phyloP scores from a whole-genome alignment of 306 rosid genomes.

The Medicago ruthenica region DNA sequence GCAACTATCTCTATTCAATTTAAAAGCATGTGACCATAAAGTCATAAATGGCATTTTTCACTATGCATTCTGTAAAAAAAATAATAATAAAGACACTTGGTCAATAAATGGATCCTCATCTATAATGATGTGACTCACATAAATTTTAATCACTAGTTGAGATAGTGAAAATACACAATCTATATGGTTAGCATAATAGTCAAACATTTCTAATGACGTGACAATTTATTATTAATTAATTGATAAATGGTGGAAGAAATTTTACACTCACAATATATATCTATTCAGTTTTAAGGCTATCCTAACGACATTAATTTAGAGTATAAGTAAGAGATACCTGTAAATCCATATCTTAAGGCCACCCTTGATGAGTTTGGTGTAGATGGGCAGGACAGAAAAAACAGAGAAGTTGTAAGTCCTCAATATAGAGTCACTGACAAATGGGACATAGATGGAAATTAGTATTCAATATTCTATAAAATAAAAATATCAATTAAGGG shows the following conservation, averaged over 20 bases:
- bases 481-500: background rate
- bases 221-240: too few relatives aligned
- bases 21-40: background rate
- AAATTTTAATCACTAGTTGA: background rate
- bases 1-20: background rate
- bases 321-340: constrained; percentile 44
- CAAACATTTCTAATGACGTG: too few relatives aligned
- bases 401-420: constrained; percentile 53
- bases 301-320: background rate
- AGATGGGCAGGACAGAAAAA: constrained; percentile 57
- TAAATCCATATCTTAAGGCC: constrained; percentile 66
- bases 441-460: constrained; percentile 2
- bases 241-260: too few relatives aligned
- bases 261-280: too few relatives aligned
- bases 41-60: background rate
- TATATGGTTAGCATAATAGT: too few relatives aligned
- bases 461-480: constrained; percentile 2
- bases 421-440: constrained; percentile 48
- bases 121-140: background rate
- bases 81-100: too few relatives aligned
- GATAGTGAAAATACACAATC: background rate
- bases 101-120: too few relatives aligned
- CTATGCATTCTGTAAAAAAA: background rate
- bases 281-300: too few relatives aligned
- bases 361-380: constrained; percentile 64